A percentile compares a stretch with the other conserved stretches of the same genome.
Evolutionary conservation across 1,139 yeast genomes (phyloP).

Genomic region (Geotrichum citri-aurantii): DNA sequence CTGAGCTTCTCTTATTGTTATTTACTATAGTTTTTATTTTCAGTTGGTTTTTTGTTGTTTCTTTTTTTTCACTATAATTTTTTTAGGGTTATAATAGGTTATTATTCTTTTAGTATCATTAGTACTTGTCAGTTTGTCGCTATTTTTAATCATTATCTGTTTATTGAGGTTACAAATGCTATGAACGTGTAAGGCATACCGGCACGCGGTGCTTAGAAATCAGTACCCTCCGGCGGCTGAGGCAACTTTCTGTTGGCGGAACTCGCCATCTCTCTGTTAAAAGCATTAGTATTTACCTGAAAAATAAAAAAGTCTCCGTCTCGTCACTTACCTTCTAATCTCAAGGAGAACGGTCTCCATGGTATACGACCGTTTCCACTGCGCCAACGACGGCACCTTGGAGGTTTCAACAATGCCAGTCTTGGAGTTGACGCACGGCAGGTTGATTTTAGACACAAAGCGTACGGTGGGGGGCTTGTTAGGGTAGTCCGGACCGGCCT

Average conservation of each 20-base stretch:
- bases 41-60: background rate
- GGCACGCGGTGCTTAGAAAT: slow-evolving; percentile 40
- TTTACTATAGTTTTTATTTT: background rate
- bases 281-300: background rate
- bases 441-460: slow-evolving; percentile 76
- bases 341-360: slow-evolving; percentile 90
- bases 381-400: slow-evolving; percentile 62
- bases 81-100: background rate
- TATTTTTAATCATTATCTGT: background rate
- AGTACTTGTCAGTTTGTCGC: background rate
- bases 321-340: slow-evolving; percentile 50
- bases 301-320: background rate
- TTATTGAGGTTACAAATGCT: background rate
- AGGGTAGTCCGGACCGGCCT: slow-evolving; percentile 83
- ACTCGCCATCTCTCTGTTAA: slow-evolving; percentile 64
- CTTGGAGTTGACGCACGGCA: slow-evolving; percentile 73
- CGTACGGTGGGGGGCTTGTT: slow-evolving; percentile 78
- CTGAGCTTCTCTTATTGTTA: background rate
- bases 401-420: slow-evolving; percentile 59
- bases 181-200: background rate
- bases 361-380: slow-evolving; percentile 84
- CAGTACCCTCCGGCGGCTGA: slow-evolving; percentile 88
- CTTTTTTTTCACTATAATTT: background rate
- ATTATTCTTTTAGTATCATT: background rate
- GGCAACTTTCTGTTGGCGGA: slow-evolving; percentile 75